A percentile compares a stretch with the other conserved stretches of the same genome.
Conservation (phyloP, 768 basidiomycete species). For the Porpolomopsis calyptriformis region DNA sequence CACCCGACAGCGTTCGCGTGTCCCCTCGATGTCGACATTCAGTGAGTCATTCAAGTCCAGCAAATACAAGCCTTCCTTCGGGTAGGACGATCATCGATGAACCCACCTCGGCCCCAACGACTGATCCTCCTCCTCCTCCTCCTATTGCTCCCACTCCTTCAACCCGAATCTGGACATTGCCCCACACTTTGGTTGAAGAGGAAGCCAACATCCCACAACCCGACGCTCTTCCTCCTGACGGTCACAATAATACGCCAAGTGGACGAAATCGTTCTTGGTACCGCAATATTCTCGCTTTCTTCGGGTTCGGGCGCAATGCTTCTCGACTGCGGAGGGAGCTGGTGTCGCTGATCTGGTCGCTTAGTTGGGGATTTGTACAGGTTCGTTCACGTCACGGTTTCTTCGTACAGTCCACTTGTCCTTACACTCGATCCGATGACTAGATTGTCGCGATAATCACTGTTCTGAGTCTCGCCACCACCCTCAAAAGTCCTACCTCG, state of each 20-base stretch:
- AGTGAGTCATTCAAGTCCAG: slow-evolving; percentile 11
- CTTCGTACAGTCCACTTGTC: too few species aligned
- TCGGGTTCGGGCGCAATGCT: slow-evolving; percentile 45
- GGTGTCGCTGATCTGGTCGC: slow-evolving; percentile 35
- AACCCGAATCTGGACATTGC: slow-evolving; percentile 1
- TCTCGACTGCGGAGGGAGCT: slow-evolving; percentile 36
- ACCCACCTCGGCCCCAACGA: background rate
- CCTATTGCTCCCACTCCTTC: too few species aligned
- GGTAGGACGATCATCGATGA: background rate
- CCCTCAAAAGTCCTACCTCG: slow-evolving; percentile 31
- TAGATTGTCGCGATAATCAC: slow-evolving; percentile 41
- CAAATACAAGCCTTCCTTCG: background rate
- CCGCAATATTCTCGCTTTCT: slow-evolving; percentile 23
- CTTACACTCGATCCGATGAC: too few species aligned
- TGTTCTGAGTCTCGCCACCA: slow-evolving; percentile 34
- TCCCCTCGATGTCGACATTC: slow-evolving; percentile 11
- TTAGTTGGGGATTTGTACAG: slow-evolving; percentile 38
- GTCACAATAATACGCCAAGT: slow-evolving; percentile 13
- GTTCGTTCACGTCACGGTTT: too few species aligned
- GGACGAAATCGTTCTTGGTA: slow-evolving; percentile 10
- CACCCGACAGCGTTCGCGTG: slow-evolving; percentile 16
- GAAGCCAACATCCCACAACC: slow-evolving; percentile 1
- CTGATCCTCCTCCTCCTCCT: background rate
- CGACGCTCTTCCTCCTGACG: slow-evolving; percentile 9
- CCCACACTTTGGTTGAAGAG: background rate